Percentiles rank a stretch among this genome's conserved stretches.
Evolutionary conservation across 805 yeast genomes (phyloP).

Genomic region (Teunomyces aglyptinius): DNA sequence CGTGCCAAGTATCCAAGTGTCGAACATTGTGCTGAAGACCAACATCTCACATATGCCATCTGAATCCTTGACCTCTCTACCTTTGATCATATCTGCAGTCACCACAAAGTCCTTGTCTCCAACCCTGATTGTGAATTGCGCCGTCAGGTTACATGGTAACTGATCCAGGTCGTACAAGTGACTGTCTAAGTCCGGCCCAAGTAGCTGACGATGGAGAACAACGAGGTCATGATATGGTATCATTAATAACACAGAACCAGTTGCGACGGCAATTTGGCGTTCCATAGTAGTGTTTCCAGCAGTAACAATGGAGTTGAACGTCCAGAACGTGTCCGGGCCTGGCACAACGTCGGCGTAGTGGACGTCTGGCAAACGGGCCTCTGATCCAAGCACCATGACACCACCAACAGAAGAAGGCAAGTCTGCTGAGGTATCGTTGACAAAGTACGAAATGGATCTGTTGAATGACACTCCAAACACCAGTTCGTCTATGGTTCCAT

Average conservation of each 20-base stretch:
- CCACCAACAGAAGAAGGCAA: constrained; percentile 34
- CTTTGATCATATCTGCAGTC: too few relatives aligned
- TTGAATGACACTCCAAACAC: constrained; percentile 35
- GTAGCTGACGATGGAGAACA: constrained; percentile 48
- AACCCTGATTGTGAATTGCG: constrained; percentile 38
- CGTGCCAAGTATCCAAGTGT: constrained; percentile 65
- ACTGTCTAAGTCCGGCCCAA: constrained; percentile 45
- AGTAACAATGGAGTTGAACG: constrained; percentile 39
- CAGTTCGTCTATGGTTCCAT: constrained; percentile 31
- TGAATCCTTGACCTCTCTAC: too few relatives aligned
- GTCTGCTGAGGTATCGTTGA: neutral
- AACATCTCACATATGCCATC: too few relatives aligned
- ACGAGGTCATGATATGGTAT: constrained; percentile 53
- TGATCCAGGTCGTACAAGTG: constrained; percentile 54
- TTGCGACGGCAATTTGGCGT: constrained; percentile 54
- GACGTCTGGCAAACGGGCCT: constrained; percentile 33
- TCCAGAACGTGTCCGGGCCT: constrained; percentile 48
- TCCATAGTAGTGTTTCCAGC: constrained; percentile 15
- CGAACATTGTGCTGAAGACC: too few relatives aligned
- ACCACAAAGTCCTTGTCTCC: constrained; percentile 45
- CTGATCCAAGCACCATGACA: constrained; percentile 23
- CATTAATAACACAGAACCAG: constrained; percentile 64
- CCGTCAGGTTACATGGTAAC: constrained; percentile 50
- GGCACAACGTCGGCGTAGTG: constrained; percentile 36
- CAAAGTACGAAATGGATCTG: neutral